A percentile compares a stretch with the other conserved stretches of the same genome.
Evolutionary conservation across 2,329 filamentous ascomycete species (phyloP).

Genomic region (Chlorencoelia australis): DNA sequence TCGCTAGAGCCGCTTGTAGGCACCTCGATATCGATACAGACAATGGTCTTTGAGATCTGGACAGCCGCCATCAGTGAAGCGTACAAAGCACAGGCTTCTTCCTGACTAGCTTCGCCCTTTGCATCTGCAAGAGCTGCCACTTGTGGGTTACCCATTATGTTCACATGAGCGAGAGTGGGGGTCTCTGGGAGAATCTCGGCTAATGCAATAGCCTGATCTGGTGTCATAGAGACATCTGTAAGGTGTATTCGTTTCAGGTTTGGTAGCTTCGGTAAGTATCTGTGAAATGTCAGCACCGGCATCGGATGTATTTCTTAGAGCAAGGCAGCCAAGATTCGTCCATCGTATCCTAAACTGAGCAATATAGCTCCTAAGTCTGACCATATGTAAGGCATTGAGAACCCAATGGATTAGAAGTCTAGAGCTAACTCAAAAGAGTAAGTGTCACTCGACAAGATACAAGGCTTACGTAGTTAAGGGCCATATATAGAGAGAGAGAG

Average conservation of each 20-base stretch:
- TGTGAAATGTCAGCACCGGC: slow-evolving; percentile 24
- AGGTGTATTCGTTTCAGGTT: slow-evolving; percentile 78
- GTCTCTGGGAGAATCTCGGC: slow-evolving; percentile 86
- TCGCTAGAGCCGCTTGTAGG: slow-evolving; percentile 75
- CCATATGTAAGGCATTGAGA: no score
- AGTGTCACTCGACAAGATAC: no score
- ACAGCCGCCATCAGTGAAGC: slow-evolving; percentile 84
- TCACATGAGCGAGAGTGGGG: slow-evolving; percentile 72
- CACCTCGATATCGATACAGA: slow-evolving; percentile 87
- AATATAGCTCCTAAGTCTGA: no score
- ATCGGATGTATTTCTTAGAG: no score
- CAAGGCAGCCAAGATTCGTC: no score
- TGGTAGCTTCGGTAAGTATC: slow-evolving; percentile 69
- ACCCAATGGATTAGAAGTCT: no score
- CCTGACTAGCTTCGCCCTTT: slow-evolving; percentile 68
- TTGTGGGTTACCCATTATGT: slow-evolving; percentile 70
- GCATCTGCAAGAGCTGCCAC: slow-evolving; percentile 63
- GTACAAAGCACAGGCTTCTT: slow-evolving; percentile 90
- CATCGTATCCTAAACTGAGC: no score
- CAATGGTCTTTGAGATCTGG: slow-evolving; percentile 69
- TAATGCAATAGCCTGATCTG: slow-evolving; percentile 83
- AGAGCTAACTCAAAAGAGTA: no score
- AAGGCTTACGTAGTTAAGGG: no score
- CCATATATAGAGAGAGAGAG: no score
- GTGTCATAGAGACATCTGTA: slow-evolving; percentile 69